Evolutionary conservation across 1,284 basidiomycete genomes (phyloP).

Genomic region (Ustilago sp.): DNA sequence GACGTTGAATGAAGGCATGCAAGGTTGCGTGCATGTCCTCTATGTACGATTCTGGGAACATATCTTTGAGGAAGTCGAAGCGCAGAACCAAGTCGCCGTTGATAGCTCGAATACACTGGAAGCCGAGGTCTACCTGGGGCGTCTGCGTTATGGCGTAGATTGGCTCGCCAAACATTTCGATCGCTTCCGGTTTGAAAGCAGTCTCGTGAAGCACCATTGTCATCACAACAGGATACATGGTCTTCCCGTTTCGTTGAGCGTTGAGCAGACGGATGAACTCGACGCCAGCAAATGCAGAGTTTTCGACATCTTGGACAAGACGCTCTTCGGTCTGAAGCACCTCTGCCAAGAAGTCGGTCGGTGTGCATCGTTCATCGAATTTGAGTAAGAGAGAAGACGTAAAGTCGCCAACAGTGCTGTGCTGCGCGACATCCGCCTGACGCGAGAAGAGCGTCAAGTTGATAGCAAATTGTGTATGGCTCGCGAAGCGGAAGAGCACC

Average conservation of each 20-base stretch:
- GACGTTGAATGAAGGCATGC: neutral
- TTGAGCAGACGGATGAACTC: neutral
- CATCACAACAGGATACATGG: neutral
- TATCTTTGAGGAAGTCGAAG: neutral
- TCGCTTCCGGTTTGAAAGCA: neutral
- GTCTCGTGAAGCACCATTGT: constrained; percentile 1
- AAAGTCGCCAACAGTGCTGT: neutral
- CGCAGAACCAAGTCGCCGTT: neutral
- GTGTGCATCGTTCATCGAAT: neutral
- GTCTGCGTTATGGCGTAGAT: neutral
- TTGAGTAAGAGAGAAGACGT: neutral
- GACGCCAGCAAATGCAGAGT: neutral
- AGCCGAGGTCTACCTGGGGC: neutral
- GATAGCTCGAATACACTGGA: neutral
- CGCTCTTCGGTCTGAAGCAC: neutral
- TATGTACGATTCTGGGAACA: neutral
- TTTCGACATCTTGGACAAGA: neutral
- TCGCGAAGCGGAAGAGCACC: neutral
- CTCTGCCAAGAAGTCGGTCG: neutral
- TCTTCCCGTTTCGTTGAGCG: neutral
- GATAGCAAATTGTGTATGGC: neutral
- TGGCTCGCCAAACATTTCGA: neutral
- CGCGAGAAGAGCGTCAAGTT: neutral
- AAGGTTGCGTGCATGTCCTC: neutral
- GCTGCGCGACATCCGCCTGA: neutral